These are phyloP conservation scores for Aspergillus chevalieri DNA, from an alignment of 2,329 filamentous ascomycete genomes.

Conservation along the genomic window DNA sequence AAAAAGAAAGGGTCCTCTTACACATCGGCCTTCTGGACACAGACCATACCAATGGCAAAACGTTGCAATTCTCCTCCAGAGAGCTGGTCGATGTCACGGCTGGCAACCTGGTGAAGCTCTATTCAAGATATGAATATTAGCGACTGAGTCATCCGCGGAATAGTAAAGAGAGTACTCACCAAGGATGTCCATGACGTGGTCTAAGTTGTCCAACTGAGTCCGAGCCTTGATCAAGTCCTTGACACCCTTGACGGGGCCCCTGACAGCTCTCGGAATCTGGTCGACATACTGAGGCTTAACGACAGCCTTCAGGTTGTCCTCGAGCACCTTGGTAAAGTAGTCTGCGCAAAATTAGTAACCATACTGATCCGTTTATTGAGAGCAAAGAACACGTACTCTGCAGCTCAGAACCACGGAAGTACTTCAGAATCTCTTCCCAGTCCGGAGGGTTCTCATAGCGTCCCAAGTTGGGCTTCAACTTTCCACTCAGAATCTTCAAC, in stretches of 20 bases:
- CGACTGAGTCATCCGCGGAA: neutral
- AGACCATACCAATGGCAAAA: constrained; percentile 93
- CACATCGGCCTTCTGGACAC: constrained; percentile 92
- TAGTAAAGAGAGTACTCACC: constrained; percentile 36
- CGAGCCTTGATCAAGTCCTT: constrained; percentile 70
- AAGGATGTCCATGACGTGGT: constrained; percentile 75
- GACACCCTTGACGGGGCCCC: constrained; percentile 72
- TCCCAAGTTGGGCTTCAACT: constrained; percentile 96
- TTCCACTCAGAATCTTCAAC: constrained; percentile 95
- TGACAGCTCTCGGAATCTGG: constrained; percentile 90
- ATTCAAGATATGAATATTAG: constrained; percentile 12
- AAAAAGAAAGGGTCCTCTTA: constrained; percentile 33
- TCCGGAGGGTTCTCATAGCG: constrained; percentile 93
- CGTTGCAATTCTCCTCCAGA: constrained; percentile 98
- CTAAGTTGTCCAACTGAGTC: constrained; percentile 68
- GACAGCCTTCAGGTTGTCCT: constrained; percentile 94
- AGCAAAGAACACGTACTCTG: constrained; percentile 61
- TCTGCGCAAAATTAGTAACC: constrained; percentile 48
- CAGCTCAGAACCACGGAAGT: constrained; percentile 94
- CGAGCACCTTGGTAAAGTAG: constrained; percentile 97
- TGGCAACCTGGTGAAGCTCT: constrained; percentile 83
- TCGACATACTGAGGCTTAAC: constrained; percentile 99
- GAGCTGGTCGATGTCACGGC: constrained; percentile 81
- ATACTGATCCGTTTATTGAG: neutral
- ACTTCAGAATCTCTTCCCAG: constrained; percentile 98